Percentiles rank a stretch among this genome's conserved stretches.
Conservation (phyloP, 768 basidiomycete genomes). For the Kwoniella sp. region DNA sequence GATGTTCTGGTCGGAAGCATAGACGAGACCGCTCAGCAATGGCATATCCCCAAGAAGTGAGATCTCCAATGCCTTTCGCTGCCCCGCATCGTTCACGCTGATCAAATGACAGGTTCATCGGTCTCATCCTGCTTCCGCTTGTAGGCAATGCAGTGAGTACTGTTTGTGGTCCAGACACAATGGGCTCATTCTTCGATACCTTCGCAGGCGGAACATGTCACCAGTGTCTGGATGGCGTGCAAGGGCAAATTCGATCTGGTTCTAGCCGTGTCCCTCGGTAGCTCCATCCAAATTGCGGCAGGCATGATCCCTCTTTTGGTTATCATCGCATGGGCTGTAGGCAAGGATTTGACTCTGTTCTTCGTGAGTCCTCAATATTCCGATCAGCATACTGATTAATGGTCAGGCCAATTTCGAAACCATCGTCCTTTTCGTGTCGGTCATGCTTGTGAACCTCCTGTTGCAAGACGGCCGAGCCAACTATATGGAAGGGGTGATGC, state of each 20-base stretch:
- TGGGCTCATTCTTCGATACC: too few relatives aligned
- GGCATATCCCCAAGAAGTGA: conserved; percentile 58
- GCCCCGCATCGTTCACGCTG: background rate
- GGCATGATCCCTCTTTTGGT: conserved; percentile 85
- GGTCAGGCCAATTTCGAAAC: conserved; percentile 57
- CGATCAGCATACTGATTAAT: background rate
- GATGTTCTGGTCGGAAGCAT: conserved; percentile 84
- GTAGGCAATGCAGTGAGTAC: conserved; percentile 61
- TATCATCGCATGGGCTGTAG: conserved; percentile 73
- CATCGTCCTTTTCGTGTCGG: conserved; percentile 76
- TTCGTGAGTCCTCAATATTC: conserved; percentile 62
- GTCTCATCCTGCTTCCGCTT: conserved; percentile 78
- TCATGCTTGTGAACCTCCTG: conserved; percentile 79
- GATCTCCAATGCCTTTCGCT: background rate
- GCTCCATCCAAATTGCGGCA: conserved; percentile 59
- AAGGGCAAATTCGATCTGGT: conserved; percentile 68
- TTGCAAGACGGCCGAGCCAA: conserved; percentile 67
- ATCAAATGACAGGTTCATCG: conserved; percentile 59
- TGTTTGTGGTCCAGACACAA: too few relatives aligned
- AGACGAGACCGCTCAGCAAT: conserved; percentile 79
- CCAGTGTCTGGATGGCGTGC: conserved; percentile 81
- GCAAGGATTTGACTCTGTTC: conserved; percentile 60
- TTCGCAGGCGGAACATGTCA: conserved; percentile 69
- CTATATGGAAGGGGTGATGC: conserved; percentile 84
- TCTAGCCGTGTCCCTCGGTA: conserved; percentile 56